These are phyloP conservation scores for Pseudohyphozyma bogoriensis DNA, from an alignment of 768 basidiomycete genomes.

Conservation along the genomic window DNA sequence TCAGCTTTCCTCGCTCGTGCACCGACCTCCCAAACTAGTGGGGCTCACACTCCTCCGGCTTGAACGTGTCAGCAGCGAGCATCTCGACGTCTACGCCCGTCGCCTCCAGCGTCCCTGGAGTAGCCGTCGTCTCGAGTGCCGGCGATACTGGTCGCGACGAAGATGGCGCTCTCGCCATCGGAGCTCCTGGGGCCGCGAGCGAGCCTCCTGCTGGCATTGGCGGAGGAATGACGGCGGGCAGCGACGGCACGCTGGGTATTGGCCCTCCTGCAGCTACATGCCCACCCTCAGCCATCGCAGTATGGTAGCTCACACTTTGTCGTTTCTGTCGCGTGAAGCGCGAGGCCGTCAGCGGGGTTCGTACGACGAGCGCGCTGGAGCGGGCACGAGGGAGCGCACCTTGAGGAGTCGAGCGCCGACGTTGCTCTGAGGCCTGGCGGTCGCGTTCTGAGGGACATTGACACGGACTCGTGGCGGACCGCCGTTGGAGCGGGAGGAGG, in stretches of 20 bases:
- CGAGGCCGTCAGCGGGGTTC: too few species aligned
- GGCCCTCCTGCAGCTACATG: background rate
- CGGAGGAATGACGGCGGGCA: background rate
- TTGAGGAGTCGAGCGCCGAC: conserved; percentile 28
- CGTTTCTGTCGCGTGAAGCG: too few species aligned
- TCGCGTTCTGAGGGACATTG: too few species aligned
- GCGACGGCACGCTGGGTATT: conserved; percentile 6
- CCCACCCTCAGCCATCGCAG: background rate
- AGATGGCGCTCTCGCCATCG: background rate
- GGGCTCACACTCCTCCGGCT: conserved; percentile 74
- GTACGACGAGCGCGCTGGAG: too few species aligned
- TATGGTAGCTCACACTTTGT: conserved; percentile 25
- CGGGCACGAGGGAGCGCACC: too few species aligned
- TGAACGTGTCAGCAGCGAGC: conserved; percentile 69
- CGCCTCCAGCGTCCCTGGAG: conserved; percentile 8
- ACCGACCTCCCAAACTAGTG: background rate
- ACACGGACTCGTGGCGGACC: too few species aligned
- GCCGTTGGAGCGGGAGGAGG: background rate
- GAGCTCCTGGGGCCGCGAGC: background rate
- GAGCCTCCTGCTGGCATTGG: background rate
- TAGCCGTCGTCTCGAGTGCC: background rate
- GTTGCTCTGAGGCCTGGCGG: conserved; percentile 16
- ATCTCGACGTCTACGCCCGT: conserved; percentile 46
- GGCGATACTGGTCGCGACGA: background rate
- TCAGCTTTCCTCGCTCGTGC: background rate